Base-by-base conservation (phyloP, 306 rosid species). In the Gastrolobium villosum region DNA sequence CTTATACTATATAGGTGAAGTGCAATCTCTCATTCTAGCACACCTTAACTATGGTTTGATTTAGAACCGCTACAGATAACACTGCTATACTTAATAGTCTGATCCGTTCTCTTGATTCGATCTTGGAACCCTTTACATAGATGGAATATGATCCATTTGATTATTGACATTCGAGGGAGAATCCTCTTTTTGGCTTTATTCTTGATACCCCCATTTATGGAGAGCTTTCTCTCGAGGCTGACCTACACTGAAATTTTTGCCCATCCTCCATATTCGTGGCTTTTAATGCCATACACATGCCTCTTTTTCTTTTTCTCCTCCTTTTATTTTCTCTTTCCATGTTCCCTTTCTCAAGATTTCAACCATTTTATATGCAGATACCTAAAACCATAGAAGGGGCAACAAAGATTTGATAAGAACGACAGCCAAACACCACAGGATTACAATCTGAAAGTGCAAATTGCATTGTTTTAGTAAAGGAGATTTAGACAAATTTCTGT, bases 221-320 rank as follows among this genome's bases (percentile, higher is more conserved):
- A 45, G 37, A 73, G 81, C 87, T 86, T 86, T 84, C 84, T 72
- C 86, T 55, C 85, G 78, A 71, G 88, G 80, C 90, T 86, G 87
- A 75, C 83, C 84, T 83, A 76, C 85, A 73, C 85, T 76, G 41
- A 49, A 75, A 32, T 82, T 65, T 54, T 75, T 79, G 76, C 80
- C 68, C 80, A 71, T 66, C 77, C 80, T 70, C 83, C 84, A 79
- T 77, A 75, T 65, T 80, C 86, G 76, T 76, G 80, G 81, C 90
- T 84, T 84, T 84, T 84, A 67, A 84, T 82, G 86, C 73, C 70
- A 75, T 35, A 67, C 84, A 79, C 80, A 84, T 68, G 86, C 56
- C 83, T 74, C 87, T 84, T 85, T 83, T 73, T 77, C 86, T 87
- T 81, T 83, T 62, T 62, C 84, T 41, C 78, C 79, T 53, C 72